phyloP scores from a whole-genome alignment of 768 basidiomycete species.

The Amyloporia xantha region DNA sequence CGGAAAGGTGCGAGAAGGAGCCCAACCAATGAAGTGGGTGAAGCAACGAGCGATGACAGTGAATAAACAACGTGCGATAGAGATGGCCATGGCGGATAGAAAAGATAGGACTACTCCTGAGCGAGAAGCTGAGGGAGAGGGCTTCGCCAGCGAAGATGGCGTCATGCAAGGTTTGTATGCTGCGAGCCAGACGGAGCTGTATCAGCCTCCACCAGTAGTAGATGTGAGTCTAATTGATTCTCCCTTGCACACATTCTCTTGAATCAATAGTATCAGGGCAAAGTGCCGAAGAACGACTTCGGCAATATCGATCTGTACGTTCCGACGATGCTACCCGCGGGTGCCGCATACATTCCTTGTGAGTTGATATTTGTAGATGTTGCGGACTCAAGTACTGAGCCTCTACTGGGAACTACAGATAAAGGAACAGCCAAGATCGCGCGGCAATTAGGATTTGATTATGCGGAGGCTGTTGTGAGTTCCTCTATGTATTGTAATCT shows the following conservation, averaged over 20 bases:
- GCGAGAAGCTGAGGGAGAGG: conserved; percentile 30
- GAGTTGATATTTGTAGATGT: too few species aligned
- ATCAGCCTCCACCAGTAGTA: conserved; percentile 70
- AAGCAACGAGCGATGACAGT: conserved; percentile 83
- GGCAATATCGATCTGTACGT: conserved; percentile 97
- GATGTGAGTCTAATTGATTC: conserved; percentile 70
- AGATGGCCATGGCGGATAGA: conserved; percentile 43
- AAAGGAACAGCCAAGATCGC: conserved; percentile 89
- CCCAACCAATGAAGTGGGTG: conserved; percentile 85
- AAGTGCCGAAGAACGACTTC: conserved; percentile 90
- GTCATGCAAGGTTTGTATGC: conserved; percentile 87
- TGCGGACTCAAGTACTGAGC: too few species aligned
- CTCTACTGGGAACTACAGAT: conserved; percentile 17
- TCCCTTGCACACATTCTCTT: conserved; percentile 7
- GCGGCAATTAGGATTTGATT: conserved; percentile 78
- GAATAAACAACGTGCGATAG: conserved; percentile 65
- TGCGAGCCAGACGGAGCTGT: conserved; percentile 76
- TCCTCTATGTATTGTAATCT: conserved; percentile 15
- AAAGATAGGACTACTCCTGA: conserved; percentile 18
- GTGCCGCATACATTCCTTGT: conserved; percentile 90
- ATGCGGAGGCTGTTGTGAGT: conserved; percentile 91
- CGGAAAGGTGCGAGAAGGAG: conserved; percentile 59
- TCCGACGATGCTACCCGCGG: conserved; percentile 87
- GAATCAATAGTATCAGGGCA: conserved; percentile 50
- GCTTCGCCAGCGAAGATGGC: conserved; percentile 35